Evolutionary conservation across 257 asterid species (phyloP).

Genomic region (Paulownia fortunei): DNA sequence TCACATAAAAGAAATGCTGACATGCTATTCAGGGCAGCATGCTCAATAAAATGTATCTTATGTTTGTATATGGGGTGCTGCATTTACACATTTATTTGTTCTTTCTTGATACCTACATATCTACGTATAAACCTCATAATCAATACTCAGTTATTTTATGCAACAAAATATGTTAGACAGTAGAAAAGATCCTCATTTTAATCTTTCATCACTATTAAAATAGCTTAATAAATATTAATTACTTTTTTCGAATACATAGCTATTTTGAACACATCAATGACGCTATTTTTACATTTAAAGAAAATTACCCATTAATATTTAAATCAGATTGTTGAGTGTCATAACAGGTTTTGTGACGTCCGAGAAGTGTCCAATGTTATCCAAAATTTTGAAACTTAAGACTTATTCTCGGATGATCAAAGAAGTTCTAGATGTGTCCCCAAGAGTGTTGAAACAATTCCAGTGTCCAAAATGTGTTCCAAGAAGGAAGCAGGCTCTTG

Average conservation of each 20-base stretch:
- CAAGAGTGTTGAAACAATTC: not conserved
- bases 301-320: not conserved
- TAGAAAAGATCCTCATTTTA: not conserved
- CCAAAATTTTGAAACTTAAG: not conserved
- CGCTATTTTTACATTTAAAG: not conserved
- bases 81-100: not conserved
- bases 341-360: not conserved
- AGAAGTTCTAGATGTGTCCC: not conserved
- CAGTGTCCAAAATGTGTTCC: constrained; percentile 1
- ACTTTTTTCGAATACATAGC: not conserved
- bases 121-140: constrained; percentile 1
- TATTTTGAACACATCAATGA: not conserved
- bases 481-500: not conserved
- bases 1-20: not conserved
- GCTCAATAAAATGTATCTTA: not conserved
- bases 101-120: not conserved
- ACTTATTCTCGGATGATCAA: not conserved
- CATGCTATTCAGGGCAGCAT: not conserved
- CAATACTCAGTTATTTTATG: not conserved
- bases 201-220: not conserved
- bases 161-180: not conserved
- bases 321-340: not conserved
- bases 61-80: not conserved
- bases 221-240: not conserved
- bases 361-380: not conserved